Evolutionary conservation across 345 rosid species (phyloP).

Genomic region (Hibiscus syriacus): DNA sequence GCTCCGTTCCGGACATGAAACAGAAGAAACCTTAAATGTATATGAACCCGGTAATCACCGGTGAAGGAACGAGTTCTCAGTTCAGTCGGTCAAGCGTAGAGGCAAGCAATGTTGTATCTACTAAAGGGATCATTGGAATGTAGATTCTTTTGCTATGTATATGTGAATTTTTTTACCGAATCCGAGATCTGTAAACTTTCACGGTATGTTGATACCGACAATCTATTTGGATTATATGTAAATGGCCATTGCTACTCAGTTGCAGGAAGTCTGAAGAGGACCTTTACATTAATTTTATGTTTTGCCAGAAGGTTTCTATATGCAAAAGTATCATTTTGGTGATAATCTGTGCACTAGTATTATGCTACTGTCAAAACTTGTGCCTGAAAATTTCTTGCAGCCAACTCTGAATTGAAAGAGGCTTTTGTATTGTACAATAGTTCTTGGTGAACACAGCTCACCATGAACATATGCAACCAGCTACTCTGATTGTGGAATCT

Average conservation of each 20-base stretch:
- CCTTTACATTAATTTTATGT: background rate
- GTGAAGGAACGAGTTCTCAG: background rate
- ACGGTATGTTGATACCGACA: background rate
- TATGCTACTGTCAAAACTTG: background rate
- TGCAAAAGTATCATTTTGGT: background rate
- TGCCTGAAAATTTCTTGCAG: background rate
- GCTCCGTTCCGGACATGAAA: conserved; percentile 16
- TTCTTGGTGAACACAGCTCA: background rate
- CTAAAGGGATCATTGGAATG: background rate
- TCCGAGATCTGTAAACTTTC: background rate
- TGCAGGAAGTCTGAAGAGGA: background rate
- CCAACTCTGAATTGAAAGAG: conserved; percentile 7
- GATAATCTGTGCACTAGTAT: background rate
- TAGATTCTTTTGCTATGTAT: background rate
- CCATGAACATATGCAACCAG: background rate
- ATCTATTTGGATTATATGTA: background rate
- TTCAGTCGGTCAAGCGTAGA: background rate
- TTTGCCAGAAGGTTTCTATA: background rate
- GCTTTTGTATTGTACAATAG: conserved; percentile 10
- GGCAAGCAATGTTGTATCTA: background rate
- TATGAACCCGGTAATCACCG: conserved; percentile 6
- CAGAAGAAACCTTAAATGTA: conserved; percentile 29
- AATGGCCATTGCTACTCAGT: background rate
- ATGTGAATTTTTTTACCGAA: background rate
- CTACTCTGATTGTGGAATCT: conserved; percentile 5